Evolutionary conservation across 2,329 filamentous ascomycete species (phyloP), one percentile per base, ranked within the genome.

Genomic region (Venturia effusa): DNA sequence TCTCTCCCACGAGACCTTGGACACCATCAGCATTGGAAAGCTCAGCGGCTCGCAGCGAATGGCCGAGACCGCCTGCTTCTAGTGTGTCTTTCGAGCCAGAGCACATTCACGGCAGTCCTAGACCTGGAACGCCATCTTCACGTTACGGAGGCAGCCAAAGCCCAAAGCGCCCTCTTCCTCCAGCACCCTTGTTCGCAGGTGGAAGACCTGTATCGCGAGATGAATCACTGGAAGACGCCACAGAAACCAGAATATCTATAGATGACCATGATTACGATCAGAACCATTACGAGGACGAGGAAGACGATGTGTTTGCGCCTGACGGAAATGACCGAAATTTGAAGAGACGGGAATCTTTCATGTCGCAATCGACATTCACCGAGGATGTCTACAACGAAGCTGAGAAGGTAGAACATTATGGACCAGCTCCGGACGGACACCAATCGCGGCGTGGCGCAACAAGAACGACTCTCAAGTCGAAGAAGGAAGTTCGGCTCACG

Each of bases 401-500:
- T 43, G 62, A 65, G 15, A 63, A 65, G 45, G 43, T 64, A 11
- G 64, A 81, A 62, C 86, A 92, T 73, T 96, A 96, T 72, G 93
- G 90, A 0, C 90, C 91, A 0, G 93, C 92, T 0, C 94, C 94
- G 0, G 84, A 88, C 63, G 91, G 90, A 10, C 89, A 90, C 64
- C 94, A 99, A 73, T 87, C 90, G 72, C 86, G 94, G 64, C 84
- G 94, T 70, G 94, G 94, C 64, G 90, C 93, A 34, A 51, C 45
- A 57, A 86, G 93, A 68, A 84, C 88, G 37, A 90, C 91, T 3
- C 90, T 96, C 70, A 93, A 93, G 84, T 85, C 88, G 13, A 94
- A 88, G 76, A 96, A 96, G 73, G 93, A 97, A 75, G 94, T 99
- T 63, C 88, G 91, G 70, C 84, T 99, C 55, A 95, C 97, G 82